A percentile compares a stretch with the other conserved stretches of the same genome.
Evolutionary conservation across 805 yeast genomes (phyloP).

Genomic region (Kuraishia hungarica): DNA sequence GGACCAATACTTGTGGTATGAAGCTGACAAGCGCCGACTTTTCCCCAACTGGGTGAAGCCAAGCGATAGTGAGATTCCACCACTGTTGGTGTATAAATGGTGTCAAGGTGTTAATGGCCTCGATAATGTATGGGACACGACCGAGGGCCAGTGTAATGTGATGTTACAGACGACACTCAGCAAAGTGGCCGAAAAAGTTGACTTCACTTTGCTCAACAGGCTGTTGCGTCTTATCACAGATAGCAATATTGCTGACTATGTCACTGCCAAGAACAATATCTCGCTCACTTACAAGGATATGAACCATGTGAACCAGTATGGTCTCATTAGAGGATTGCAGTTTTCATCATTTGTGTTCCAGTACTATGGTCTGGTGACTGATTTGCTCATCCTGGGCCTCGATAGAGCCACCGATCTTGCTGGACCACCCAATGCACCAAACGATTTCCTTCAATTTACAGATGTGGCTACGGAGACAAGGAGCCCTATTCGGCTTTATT

Average conservation of each 20-base stretch:
- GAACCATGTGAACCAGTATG: conserved; percentile 87
- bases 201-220: conserved; percentile 78
- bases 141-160: conserved; percentile 71
- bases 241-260: conserved; percentile 88
- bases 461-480: conserved; percentile 46
- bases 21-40: conserved; percentile 75
- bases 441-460: conserved; percentile 69
- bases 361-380: conserved; percentile 81
- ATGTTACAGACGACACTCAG: conserved; percentile 70
- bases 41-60: conserved; percentile 98
- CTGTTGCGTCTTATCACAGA: conserved; percentile 75
- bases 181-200: conserved; percentile 77
- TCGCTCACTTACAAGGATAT: conserved; percentile 82
- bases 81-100: conserved; percentile 87
- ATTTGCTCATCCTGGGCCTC: conserved; percentile 72
- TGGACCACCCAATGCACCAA: conserved; percentile 64
- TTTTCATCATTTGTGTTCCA: conserved; percentile 87
- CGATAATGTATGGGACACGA: conserved; percentile 68
- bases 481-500: conserved; percentile 74
- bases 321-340: conserved; percentile 81
- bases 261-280: conserved; percentile 85
- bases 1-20: conserved; percentile 95
- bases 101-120: conserved; percentile 83
- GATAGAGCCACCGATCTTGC: conserved; percentile 86
- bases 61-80: conserved; percentile 88